Conservation (phyloP, 768 basidiomycete species). For the Grammothele lineata region DNA sequence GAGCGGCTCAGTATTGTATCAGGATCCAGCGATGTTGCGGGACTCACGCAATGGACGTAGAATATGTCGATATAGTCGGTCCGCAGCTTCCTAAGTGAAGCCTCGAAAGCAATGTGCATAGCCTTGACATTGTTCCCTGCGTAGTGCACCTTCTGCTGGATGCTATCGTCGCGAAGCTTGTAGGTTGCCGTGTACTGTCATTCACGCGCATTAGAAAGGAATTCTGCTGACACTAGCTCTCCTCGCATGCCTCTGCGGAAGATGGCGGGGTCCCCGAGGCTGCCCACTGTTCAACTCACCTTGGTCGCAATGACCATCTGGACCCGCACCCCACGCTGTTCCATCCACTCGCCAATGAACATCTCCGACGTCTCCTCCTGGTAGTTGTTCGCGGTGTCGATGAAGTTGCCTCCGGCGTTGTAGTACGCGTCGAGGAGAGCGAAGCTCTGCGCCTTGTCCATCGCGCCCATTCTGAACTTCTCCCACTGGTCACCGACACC, state of each 20-base stretch:
- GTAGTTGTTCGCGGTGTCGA: constrained; percentile 46
- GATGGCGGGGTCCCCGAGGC: too few species aligned
- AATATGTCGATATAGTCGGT: constrained; percentile 43
- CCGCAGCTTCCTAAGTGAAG: constrained; percentile 37
- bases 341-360: constrained; percentile 50
- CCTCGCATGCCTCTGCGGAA: too few species aligned
- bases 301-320: constrained; percentile 46
- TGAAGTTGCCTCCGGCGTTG: constrained; percentile 45
- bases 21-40: too few species aligned
- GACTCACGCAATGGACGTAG: constrained; percentile 35
- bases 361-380: constrained; percentile 53
- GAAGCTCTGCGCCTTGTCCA: constrained; percentile 40
- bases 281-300: constrained; percentile 20
- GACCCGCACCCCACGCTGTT: constrained; percentile 37
- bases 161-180: constrained; percentile 14
- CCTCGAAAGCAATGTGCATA: constrained; percentile 30
- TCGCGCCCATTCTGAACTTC: constrained; percentile 32
- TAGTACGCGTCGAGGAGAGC: constrained; percentile 43
- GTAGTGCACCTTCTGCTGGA: constrained; percentile 22
- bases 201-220: too few species aligned
- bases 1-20: too few species aligned
- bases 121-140: constrained; percentile 38
- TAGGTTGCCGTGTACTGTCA: constrained; percentile 22
- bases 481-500: constrained; percentile 44
- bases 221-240: too few species aligned